These are phyloP conservation scores for Lepiota venenata DNA, from an alignment of 768 basidiomycete species.

Conservation along the genomic window DNA sequence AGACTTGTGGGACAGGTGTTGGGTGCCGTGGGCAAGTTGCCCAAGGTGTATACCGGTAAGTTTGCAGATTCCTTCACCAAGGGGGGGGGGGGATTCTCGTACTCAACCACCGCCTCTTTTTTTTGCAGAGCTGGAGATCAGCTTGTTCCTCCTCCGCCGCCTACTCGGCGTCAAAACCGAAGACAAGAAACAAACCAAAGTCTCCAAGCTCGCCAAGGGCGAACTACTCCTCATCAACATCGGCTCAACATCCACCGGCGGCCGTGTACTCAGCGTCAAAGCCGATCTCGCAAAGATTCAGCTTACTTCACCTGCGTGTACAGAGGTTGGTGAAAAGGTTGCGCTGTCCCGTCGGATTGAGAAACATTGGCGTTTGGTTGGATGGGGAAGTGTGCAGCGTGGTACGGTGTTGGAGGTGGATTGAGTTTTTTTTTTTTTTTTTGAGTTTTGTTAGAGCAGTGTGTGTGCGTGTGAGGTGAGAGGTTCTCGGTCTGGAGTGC, in stretches of 20 bases:
- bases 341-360: slow-evolving; percentile 92
- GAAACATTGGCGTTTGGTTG: slow-evolving; percentile 97
- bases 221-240: slow-evolving; percentile 97
- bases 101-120: slow-evolving; percentile 1
- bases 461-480: background rate
- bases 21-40: slow-evolving; percentile 91
- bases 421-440: slow-evolving; percentile 33
- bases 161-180: slow-evolving; percentile 98
- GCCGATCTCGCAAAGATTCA: slow-evolving; percentile 94
- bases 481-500: too few relatives aligned
- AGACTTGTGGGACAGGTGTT: slow-evolving; percentile 95
- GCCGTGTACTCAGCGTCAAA: slow-evolving; percentile 91
- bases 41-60: slow-evolving; percentile 86
- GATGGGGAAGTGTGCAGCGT: slow-evolving; percentile 82
- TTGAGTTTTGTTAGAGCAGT: background rate
- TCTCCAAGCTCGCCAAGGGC: slow-evolving; percentile 86
- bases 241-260: slow-evolving; percentile 95
- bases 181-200: slow-evolving; percentile 98
- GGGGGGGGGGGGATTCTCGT: background rate
- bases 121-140: slow-evolving; percentile 79
- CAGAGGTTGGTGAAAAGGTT: slow-evolving; percentile 97
- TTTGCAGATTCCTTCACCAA: background rate
- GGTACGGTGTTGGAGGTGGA: slow-evolving; percentile 83
- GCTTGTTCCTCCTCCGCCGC: slow-evolving; percentile 90
- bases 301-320: slow-evolving; percentile 92